These are phyloP conservation scores for Yamadazyma sp. DNA, from an alignment of 805 yeast genomes.

Conservation along the genomic window DNA sequence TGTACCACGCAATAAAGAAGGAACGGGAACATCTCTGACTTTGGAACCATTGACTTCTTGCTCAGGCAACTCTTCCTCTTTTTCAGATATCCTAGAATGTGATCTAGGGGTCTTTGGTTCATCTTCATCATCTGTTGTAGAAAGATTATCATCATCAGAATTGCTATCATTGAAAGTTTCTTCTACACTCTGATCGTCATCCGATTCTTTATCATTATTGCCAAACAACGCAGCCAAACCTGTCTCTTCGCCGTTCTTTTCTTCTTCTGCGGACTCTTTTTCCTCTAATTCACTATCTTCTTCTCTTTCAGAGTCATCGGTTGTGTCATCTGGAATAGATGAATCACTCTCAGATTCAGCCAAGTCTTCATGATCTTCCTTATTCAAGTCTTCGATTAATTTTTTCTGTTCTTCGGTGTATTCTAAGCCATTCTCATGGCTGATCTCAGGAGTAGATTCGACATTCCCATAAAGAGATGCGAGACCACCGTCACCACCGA, in stretches of 20 bases:
- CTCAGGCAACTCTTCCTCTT: slow-evolving; percentile 14
- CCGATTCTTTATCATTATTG: slow-evolving; percentile 13
- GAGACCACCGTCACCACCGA: slow-evolving; percentile 17
- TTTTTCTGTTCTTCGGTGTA: slow-evolving; percentile 33
- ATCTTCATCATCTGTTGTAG: slow-evolving; percentile 24
- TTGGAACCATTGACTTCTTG: slow-evolving; percentile 39
- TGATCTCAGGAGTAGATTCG: neutral
- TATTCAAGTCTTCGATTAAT: slow-evolving; percentile 22
- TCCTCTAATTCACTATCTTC: slow-evolving; percentile 7
- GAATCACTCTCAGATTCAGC: slow-evolving; percentile 12
- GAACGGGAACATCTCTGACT: slow-evolving; percentile 68
- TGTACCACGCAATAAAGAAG: slow-evolving; percentile 73
- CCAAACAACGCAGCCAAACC: slow-evolving; percentile 17
- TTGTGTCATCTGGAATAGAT: slow-evolving; percentile 16
- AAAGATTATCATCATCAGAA: slow-evolving; percentile 19
- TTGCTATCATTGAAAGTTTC: slow-evolving; percentile 10
- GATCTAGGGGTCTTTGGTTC: slow-evolving; percentile 33
- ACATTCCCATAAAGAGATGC: slow-evolving; percentile 31
- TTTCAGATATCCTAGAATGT: slow-evolving; percentile 1
- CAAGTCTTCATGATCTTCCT: slow-evolving; percentile 1
- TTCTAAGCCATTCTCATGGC: slow-evolving; percentile 15
- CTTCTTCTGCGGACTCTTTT: slow-evolving; percentile 10
- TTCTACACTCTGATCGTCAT: slow-evolving; percentile 15
- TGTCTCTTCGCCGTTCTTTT: slow-evolving; percentile 11
- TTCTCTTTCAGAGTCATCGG: slow-evolving; percentile 14